A percentile compares a stretch with the other conserved stretches of the same genome.
phyloP scores from a whole-genome alignment of 495 filamentous ascomycete species.

The Cryomyces minteri region DNA sequence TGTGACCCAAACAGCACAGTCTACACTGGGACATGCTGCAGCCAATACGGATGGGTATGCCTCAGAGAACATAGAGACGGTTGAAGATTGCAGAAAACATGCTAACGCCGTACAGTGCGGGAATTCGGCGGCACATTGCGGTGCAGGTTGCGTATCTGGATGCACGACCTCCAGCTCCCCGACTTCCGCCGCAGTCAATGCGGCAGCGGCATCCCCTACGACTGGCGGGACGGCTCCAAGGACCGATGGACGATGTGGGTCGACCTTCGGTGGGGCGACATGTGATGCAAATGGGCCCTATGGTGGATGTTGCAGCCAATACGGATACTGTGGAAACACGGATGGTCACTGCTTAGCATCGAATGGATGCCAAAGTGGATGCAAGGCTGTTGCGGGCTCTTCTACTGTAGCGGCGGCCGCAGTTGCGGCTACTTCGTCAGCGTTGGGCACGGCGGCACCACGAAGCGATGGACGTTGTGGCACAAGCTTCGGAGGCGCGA shows the following conservation, averaged over 20 bases:
- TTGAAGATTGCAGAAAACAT: too few relatives aligned
- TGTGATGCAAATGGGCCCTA: conserved; percentile 17
- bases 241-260: conserved; percentile 18
- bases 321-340: conserved; percentile 12
- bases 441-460: conserved; percentile 1
- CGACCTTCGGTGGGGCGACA: conserved; percentile 11
- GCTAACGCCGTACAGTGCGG: conserved; percentile 11
- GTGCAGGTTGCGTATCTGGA: conserved; percentile 19
- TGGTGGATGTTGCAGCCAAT: conserved; percentile 15
- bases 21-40: conserved; percentile 13
- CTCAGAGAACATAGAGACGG: too few relatives aligned
- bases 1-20: conserved; percentile 18
- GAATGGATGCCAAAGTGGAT: conserved; percentile 13
- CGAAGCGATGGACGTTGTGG: conserved; percentile 20
- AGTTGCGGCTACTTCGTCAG: not conserved
- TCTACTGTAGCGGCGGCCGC: not conserved
- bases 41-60: conserved; percentile 17
- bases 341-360: conserved; percentile 8
- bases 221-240: conserved; percentile 8
- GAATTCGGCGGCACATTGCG: conserved; percentile 18
- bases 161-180: conserved; percentile 9
- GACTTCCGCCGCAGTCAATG: not conserved
- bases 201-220: not conserved
- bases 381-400: not conserved
- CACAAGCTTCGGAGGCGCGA: conserved; percentile 10